Evolutionary conservation across 163 green algal species (phyloP).

Genomic region (Prototheca stagnorum): DNA sequence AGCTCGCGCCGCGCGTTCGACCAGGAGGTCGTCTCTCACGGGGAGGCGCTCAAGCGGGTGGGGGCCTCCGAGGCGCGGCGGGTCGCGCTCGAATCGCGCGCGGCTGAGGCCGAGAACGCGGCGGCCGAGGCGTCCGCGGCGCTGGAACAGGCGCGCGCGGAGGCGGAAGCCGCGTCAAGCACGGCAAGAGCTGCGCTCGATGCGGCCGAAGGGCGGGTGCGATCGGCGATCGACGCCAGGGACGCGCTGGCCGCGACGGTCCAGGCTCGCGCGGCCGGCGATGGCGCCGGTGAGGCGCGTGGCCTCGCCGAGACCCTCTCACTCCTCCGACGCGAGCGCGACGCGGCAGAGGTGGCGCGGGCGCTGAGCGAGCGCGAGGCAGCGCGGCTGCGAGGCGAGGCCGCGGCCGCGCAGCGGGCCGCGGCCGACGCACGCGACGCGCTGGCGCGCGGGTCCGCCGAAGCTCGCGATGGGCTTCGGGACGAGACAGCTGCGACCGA

Average conservation of each 20-base stretch:
- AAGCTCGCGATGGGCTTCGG: constrained; percentile 1
- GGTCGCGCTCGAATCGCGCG: background rate
- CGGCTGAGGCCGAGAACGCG: background rate
- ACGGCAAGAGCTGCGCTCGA: too few relatives aligned
- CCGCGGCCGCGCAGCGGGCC: constrained; percentile 2
- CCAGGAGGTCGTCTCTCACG: constrained; percentile 36
- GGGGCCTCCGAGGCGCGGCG: background rate
- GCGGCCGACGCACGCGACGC: constrained; percentile 18
- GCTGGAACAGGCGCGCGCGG: constrained; percentile 3
- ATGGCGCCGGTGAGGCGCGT: too few relatives aligned
- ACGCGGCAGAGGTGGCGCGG: constrained; percentile 20
- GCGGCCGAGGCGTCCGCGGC: constrained; percentile 8
- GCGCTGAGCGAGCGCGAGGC: constrained; percentile 18
- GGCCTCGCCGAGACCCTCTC: constrained; percentile 8
- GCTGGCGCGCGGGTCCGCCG: constrained; percentile 16
- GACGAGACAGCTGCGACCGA: constrained; percentile 11
- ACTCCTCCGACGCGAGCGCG: constrained; percentile 23
- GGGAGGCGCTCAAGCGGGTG: constrained; percentile 20
- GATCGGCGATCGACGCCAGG: too few relatives aligned
- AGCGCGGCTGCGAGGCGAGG: constrained; percentile 12
- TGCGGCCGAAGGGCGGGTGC: too few relatives aligned
- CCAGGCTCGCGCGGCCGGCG: too few relatives aligned
- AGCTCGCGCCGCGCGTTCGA: constrained; percentile 20
- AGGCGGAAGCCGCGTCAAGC: constrained; percentile 1
- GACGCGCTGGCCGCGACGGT: too few relatives aligned